A percentile compares a stretch with the other conserved stretches of the same genome.
Evolutionary conservation across 2,329 filamentous ascomycete genomes (phyloP).

Genomic region (Penicillium sp.): DNA sequence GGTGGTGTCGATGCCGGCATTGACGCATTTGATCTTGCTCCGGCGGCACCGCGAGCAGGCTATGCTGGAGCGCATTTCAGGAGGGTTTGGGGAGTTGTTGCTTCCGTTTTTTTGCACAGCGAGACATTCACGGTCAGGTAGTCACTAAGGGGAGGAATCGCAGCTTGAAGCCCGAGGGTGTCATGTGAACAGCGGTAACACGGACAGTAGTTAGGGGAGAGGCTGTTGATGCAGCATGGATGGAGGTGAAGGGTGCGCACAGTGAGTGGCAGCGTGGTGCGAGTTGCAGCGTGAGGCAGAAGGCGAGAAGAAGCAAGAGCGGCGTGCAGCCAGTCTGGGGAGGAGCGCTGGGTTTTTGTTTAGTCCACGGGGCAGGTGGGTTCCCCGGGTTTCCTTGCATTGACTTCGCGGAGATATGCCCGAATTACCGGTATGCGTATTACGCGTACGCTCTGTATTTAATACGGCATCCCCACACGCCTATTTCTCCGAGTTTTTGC

Average conservation of each 20-base stretch:
- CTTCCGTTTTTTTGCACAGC: conserved; percentile 10
- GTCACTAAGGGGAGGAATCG: not conserved
- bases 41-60: conserved; percentile 71
- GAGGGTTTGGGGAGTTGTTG: conserved; percentile 19
- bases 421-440: too few relatives aligned
- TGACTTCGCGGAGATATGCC: conserved; percentile 9
- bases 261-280: too few relatives aligned
- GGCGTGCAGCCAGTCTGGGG: not conserved
- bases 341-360: conserved; percentile 11
- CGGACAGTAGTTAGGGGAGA: not conserved
- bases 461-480: not conserved
- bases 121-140: conserved; percentile 13
- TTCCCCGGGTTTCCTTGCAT: conserved; percentile 9
- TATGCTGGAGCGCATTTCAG: conserved; percentile 70
- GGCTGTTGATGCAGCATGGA: not conserved
- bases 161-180: not conserved
- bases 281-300: not conserved
- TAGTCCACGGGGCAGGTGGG: conserved; percentile 6
- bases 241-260: too few relatives aligned
- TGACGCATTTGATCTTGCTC: conserved; percentile 85
- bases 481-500: not conserved
- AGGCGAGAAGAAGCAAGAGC: not conserved
- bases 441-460: not conserved
- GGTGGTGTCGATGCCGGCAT: conserved; percentile 65
- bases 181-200: not conserved